Base-by-base conservation (phyloP, 1,284 basidiomycete species). In the Puccinia coronata region DNA sequence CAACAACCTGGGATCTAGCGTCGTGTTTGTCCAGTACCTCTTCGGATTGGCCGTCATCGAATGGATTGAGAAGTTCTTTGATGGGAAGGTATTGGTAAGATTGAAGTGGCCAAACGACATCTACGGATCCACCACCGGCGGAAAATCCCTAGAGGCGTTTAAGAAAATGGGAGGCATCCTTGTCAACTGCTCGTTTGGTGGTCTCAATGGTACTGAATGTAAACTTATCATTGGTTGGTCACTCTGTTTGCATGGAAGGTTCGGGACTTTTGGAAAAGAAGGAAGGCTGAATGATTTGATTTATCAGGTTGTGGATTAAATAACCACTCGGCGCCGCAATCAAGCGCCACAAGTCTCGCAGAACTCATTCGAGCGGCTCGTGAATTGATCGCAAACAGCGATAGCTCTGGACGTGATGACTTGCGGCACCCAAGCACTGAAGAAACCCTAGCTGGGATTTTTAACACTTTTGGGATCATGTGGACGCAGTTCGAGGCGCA, bases 41-140 rank as follows among this genome's bases (percentile, higher is more conserved):
- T 92, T 93, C 82, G 93, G 92, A 0, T 88, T 99, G 41, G 94
- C 96, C 0, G 91, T 98, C n/a, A 91, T 92, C 3, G 92, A 96
- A 84, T 95, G 94, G 0, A 92, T 93, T 83, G 59, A 65, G 41
- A 65, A 76, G 43, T 34, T 11, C 2, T 87, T 90, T 0, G 57
- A 36, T 43, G 88, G 91, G 0, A 87, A 88, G 18, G 84, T 89
- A 0, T 88, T 88, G 5, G 90, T 96, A 5, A 89, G 91, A 69
- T 88, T 99, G 77, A 99, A 99, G 87, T 99, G 97, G 97, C 96
- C 96, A 16, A 99, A 99, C 85, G 96, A 99, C 85, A 88, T 99
- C 9, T 99, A 98, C 85, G 92, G 91, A 1, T 89, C 80, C 87
- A 9, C 85, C 86, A 1, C 85, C 85, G 28, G 84, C 84, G 85